Percentiles rank a stretch among this genome's conserved stretches.
phyloP scores from a whole-genome alignment of 345 rosid genomes.

The Murraya paniculata region DNA sequence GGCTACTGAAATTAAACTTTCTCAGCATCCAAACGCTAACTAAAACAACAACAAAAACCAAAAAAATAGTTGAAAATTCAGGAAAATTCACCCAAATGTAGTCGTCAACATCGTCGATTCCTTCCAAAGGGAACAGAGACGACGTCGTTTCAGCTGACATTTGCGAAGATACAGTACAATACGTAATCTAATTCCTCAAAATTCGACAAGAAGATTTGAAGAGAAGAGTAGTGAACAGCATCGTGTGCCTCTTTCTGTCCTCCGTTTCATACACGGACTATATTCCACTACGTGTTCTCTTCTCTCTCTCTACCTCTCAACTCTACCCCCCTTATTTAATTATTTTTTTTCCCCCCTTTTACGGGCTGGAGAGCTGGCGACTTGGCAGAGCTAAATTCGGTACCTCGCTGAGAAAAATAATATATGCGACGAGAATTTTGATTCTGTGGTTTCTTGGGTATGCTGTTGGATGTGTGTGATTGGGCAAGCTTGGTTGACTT shows the following conservation, averaged over 20 bases:
- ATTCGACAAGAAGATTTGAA: constrained; percentile 13
- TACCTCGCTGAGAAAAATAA: not conserved
- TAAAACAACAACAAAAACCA: not conserved
- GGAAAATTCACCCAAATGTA: constrained; percentile 46
- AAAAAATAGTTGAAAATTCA: not conserved
- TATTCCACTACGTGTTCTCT: constrained; percentile 42
- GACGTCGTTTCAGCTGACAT: constrained; percentile 54
- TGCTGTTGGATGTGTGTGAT: not conserved
- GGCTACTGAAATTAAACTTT: not conserved
- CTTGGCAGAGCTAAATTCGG: not conserved
- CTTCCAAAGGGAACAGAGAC: constrained; percentile 37
- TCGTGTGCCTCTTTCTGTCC: not conserved
- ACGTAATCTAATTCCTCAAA: not conserved
- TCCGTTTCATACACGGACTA: constrained; percentile 46
- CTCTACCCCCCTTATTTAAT: not conserved
- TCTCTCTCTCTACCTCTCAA: not conserved
- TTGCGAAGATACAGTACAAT: not conserved
- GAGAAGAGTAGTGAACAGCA: not conserved
- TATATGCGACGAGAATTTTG: not conserved
- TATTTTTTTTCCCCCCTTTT: not conserved
- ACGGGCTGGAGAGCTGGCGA: not conserved
- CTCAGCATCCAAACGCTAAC: constrained; percentile 22
- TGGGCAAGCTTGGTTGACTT: not conserved
- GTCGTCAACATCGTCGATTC: constrained; percentile 64
- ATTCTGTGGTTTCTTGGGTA: not conserved